Evolutionary conservation across 148 eudicot genomes (phyloP), one percentile per base, ranked within the genome.

Genomic region (Salicornia ramosissima): DNA sequence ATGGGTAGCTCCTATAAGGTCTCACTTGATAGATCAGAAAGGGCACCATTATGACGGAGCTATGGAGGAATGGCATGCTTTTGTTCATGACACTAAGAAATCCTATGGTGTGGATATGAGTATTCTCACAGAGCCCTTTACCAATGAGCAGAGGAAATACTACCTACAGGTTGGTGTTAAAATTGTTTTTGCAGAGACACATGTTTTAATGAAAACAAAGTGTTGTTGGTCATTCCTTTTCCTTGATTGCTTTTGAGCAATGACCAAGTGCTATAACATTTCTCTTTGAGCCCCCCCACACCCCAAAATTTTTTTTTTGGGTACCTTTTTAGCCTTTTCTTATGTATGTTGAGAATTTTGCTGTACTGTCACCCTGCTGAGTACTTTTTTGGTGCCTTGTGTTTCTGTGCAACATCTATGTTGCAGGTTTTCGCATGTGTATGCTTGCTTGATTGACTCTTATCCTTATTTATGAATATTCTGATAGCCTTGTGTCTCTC

Each of bases 101-200:
- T 82, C 74, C 64, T 94, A 94, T 76, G 99, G 97, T 71, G 99
- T 94, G 47, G 93, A 94, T 76, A 94, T 91, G 99, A 82, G 83
- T 76, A 80, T 76, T 71, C 80, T 94, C 57, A 87, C 96, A 26
- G 81, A 80, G 60, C 83, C 99, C 31, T 94, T 79, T 65, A 72
- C 80, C 15, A 82, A 79, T 67, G 99, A 94, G 83, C 97, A 94
- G 82, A 83, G 74, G 55, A 91, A 87, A 71, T 94, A 88, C 70
- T 94, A 84, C 81, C 76, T 87, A 62, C 89, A 94, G 91, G 98
- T 88, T 21, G 66, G 82, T 75, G 63, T 56, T 49, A 50, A n/a
- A 36, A 70, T 18, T 31, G 61, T 29, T 24, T 62, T 30, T 2
- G 28, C 1, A 0, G 62, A 10, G 3, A 10, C 4, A 4, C 18